Evolutionary conservation across 1,284 basidiomycete genomes (phyloP).

Genomic region (Apiotrichum veenhuisii): DNA sequence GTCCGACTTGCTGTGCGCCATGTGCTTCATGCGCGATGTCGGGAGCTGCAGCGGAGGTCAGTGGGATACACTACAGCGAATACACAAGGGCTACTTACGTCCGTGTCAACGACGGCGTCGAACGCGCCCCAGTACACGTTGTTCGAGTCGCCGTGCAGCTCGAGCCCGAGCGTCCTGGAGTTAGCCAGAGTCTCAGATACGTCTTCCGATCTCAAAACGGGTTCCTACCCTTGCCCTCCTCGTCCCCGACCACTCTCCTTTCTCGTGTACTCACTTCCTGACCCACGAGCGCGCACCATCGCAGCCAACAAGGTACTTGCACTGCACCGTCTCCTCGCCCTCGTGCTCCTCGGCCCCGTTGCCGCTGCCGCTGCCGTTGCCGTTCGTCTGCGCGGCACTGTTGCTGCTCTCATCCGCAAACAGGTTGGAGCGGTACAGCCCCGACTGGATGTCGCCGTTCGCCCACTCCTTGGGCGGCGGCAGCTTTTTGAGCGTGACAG

Average conservation of each 20-base stretch:
- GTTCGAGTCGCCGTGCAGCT: conserved; percentile 42
- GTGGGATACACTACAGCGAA: too few species aligned
- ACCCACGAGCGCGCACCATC: conserved; percentile 30
- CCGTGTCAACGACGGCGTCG: conserved; percentile 29
- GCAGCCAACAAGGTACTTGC: conserved; percentile 32
- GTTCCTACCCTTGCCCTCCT: too few species aligned
- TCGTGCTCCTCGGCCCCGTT: conserved; percentile 45
- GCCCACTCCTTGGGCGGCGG: conserved; percentile 17
- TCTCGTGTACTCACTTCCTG: conserved; percentile 8
- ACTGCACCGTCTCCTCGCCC: conserved; percentile 23
- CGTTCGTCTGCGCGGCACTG: too few species aligned
- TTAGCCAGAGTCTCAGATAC: background rate
- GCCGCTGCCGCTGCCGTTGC: too few species aligned
- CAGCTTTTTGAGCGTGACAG: conserved; percentile 28
- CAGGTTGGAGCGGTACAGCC: conserved; percentile 36
- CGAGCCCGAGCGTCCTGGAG: conserved; percentile 26
- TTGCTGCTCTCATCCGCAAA: conserved; percentile 27
- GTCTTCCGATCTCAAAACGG: too few species aligned
- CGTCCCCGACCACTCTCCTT: too few species aligned
- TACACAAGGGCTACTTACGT: background rate
- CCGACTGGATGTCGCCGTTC: conserved; percentile 22
- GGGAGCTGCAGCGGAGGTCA: conserved; percentile 10
- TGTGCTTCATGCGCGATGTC: conserved; percentile 35
- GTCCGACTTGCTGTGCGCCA: conserved; percentile 30
- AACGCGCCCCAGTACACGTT: conserved; percentile 45